Conservation (phyloP, 352 stramenopile genomes). For the Phytopythium aichiense region DNA sequence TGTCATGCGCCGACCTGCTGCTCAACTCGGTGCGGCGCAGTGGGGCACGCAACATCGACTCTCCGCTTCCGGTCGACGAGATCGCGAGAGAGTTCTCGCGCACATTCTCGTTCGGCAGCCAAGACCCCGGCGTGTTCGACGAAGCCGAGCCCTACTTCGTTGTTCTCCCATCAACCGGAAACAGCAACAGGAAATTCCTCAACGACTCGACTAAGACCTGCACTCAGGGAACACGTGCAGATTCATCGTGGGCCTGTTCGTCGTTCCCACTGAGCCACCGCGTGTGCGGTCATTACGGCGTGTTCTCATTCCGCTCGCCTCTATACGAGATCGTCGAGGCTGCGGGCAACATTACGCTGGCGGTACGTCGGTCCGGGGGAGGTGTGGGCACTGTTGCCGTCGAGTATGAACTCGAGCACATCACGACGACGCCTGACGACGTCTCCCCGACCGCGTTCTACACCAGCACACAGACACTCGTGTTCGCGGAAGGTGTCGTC, state of each 20-base stretch:
- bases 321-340: constrained; percentile 82
- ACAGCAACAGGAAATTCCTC: constrained; percentile 12
- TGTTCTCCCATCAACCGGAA: constrained; percentile 16
- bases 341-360: constrained; percentile 70
- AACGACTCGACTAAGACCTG: constrained; percentile 63
- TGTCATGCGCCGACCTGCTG: constrained; percentile 88
- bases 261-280: constrained; percentile 56
- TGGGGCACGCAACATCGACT: constrained; percentile 62
- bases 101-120: constrained; percentile 88
- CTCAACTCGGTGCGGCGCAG: constrained; percentile 91
- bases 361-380: constrained; percentile 81
- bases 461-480: constrained; percentile 72
- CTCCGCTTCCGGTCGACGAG: constrained; percentile 87
- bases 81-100: constrained; percentile 86
- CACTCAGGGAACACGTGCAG: constrained; percentile 45
- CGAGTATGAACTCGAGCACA: constrained; percentile 81
- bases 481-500: constrained; percentile 80
- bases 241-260: constrained; percentile 69
- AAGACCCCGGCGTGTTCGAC: constrained; percentile 88
- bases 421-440: constrained; percentile 70
- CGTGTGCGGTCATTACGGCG: constrained; percentile 89
- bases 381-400: constrained; percentile 73
- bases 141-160: constrained; percentile 87
- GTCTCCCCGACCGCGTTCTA: constrained; percentile 87
- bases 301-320: constrained; percentile 85